Evolutionary conservation across 306 rosid genomes (phyloP), one percentile per base, ranked within the genome.

Genomic region (Calophaca sinica): DNA sequence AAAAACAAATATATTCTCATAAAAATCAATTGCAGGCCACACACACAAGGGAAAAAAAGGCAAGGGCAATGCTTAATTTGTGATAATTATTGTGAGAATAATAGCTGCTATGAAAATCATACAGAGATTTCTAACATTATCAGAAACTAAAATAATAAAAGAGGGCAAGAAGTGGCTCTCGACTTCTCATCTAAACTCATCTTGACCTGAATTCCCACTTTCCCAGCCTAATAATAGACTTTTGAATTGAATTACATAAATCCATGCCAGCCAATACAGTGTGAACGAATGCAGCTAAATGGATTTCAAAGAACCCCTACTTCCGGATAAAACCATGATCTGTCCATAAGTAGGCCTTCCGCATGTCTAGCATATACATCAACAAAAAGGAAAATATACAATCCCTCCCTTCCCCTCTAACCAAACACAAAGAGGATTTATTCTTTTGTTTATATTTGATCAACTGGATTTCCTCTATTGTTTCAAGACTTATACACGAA

Each of bases 201-300:
- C 32, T 51, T 51, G 39, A 53, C 75, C 36, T 3, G 35, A 69
- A 69, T 14, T 68, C 45, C 48, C 76, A 63, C 11, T 50, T 61
- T 50, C 51, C 38, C 53, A 35, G 62, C 52, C 50, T 29, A 44
- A 20, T 6, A 69, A 50, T 32, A n/a, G 26, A 42, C 42, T 10
- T 32, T 46, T 2, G 12, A 42, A n/a, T 53, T 29, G 33, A 66
- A 54, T 66, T 28, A 44, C 7, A 31, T 28, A 38, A 63, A 48
- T 12, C 32, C 38, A 9, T 29, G 12, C 32, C 20, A 53, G 3
- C 41, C 15, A 51, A 66, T 28, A 66, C 32, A 35, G 31, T 9
- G 20, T 14, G 13, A 48, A 36, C 28, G 6, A 74, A 12, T 20
- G 42, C 42, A 10, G 64, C 26, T 41, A 51, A 31, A 31, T 7